Evolutionary conservation across 2,329 filamentous ascomycete species (phyloP).

Genomic region (Hortaea werneckii): DNA sequence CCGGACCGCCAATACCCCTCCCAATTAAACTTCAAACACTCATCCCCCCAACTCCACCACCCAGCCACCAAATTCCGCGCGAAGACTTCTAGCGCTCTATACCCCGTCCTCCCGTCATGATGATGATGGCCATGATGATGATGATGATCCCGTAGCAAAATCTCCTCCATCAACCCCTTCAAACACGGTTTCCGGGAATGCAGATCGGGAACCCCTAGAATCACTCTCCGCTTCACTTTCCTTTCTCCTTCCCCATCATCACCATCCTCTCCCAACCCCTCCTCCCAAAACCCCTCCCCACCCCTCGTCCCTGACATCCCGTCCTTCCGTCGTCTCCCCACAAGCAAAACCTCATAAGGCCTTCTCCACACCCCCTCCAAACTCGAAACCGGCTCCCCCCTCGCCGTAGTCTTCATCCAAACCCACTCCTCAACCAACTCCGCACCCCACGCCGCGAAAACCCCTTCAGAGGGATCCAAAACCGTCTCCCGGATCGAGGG

Average conservation of each 20-base stretch:
- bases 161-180: slow-evolving; percentile 49
- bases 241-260: slow-evolving; percentile 5
- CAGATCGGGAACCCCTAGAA: slow-evolving; percentile 62
- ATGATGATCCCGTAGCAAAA: too few relatives aligned
- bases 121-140: too few relatives aligned
- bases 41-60: slow-evolving; percentile 72
- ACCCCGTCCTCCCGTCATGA: slow-evolving; percentile 41
- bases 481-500: slow-evolving; percentile 44
- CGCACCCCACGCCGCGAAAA: slow-evolving; percentile 60
- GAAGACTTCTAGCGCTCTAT: slow-evolving; percentile 63
- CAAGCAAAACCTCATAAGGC: slow-evolving; percentile 64
- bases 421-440: slow-evolving; percentile 60
- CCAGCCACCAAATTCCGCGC: slow-evolving; percentile 62
- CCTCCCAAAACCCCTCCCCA: not conserved
- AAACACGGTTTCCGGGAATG: slow-evolving; percentile 73
- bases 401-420: slow-evolving; percentile 63
- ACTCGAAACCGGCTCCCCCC: slow-evolving; percentile 54
- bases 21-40: slow-evolving; percentile 60
- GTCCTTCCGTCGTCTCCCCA: slow-evolving; percentile 36
- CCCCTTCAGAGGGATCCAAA: slow-evolving; percentile 42
- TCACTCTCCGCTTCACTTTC: slow-evolving; percentile 41
- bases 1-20: slow-evolving; percentile 38
- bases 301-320: too few relatives aligned
- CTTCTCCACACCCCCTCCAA: slow-evolving; percentile 57
- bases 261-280: too few relatives aligned